Evolutionary conservation across 306 rosid genomes (phyloP).

Genomic region (Chamaecrista fasciculata): DNA sequence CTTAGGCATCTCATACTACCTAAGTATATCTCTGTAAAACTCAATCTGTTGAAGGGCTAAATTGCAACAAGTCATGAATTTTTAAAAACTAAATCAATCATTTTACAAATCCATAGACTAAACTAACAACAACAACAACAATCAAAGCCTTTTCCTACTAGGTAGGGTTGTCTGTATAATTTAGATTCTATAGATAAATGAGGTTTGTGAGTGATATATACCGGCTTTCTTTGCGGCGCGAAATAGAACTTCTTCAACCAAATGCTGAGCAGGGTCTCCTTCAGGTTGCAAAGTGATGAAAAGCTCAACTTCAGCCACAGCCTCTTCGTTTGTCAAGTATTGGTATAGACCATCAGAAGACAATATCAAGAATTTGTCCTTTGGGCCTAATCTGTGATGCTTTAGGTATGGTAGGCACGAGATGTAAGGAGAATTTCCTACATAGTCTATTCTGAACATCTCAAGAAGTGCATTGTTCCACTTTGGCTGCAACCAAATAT

Average conservation of each 20-base stretch:
- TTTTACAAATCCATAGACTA: no score
- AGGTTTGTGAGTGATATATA: not conserved
- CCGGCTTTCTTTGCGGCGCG: conserved; percentile 99
- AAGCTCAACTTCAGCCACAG: conserved; percentile 91
- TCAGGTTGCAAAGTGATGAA: conserved; percentile 92
- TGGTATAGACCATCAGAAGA: conserved; percentile 97
- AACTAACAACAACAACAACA: no score
- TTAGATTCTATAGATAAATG: no score
- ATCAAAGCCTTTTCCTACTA: no score
- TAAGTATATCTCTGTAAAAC: no score
- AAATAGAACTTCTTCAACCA: conserved; percentile 86
- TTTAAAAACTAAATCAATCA: no score
- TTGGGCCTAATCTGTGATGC: conserved; percentile 87
- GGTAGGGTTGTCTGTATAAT: no score
- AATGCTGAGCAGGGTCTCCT: conserved; percentile 97
- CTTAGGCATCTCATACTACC: no score
- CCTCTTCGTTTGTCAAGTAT: conserved; percentile 91
- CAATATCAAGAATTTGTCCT: conserved; percentile 82
- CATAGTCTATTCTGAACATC: conserved; percentile 85
- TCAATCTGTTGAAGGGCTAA: no score
- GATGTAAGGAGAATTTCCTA: conserved; percentile 85
- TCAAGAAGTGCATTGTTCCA: conserved; percentile 95
- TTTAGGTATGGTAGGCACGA: conserved; percentile 76
- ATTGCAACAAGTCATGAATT: no score
- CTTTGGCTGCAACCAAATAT: conserved; percentile 78